Evolutionary conservation across 768 basidiomycete species (phyloP).

Genomic region (Leucogyrophana mollusca): DNA sequence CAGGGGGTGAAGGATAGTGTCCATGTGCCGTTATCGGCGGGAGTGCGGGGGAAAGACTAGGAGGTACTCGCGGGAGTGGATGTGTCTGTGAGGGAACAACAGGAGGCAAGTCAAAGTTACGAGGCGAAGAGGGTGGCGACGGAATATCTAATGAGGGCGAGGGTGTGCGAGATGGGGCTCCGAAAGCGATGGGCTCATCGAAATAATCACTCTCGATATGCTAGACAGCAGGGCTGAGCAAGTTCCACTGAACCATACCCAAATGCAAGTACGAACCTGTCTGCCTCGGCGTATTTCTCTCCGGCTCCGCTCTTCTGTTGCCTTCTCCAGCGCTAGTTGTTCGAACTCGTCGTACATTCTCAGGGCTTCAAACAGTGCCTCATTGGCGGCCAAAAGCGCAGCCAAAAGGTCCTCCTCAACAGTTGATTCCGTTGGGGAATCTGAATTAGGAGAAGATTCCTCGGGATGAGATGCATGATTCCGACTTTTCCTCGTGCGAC

Average conservation of each 20-base stretch:
- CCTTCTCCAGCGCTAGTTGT: conserved; percentile 55
- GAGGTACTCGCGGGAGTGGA: conserved; percentile 37
- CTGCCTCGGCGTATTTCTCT: conserved; percentile 66
- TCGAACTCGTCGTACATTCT: conserved; percentile 77
- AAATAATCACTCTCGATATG: conserved; percentile 23
- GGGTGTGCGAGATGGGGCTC: conserved; percentile 28
- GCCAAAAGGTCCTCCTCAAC: conserved; percentile 74
- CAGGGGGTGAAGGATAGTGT: conserved; percentile 14
- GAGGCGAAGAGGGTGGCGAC: conserved; percentile 25
- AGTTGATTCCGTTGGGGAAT: conserved; percentile 48
- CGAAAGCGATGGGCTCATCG: conserved; percentile 16
- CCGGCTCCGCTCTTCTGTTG: conserved; percentile 65
- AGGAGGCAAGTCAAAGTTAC: conserved; percentile 27
- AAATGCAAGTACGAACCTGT: conserved; percentile 44
- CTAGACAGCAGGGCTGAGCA: conserved; percentile 6
- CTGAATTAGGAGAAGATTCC: conserved; percentile 19
- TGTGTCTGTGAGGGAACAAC: conserved; percentile 32
- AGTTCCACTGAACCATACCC: not conserved
- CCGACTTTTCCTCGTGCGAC: conserved; percentile 12
- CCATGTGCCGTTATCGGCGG: conserved; percentile 11
- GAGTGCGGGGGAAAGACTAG: conserved; percentile 20
- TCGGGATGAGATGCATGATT: conserved; percentile 21
- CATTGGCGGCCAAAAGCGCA: conserved; percentile 71
- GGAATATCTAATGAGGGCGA: conserved; percentile 28
- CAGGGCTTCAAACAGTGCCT: conserved; percentile 64